A percentile compares a stretch with the other conserved stretches of the same genome.
Conservation (phyloP, 768 basidiomycete species). For the Lactarius hatsudake region DNA sequence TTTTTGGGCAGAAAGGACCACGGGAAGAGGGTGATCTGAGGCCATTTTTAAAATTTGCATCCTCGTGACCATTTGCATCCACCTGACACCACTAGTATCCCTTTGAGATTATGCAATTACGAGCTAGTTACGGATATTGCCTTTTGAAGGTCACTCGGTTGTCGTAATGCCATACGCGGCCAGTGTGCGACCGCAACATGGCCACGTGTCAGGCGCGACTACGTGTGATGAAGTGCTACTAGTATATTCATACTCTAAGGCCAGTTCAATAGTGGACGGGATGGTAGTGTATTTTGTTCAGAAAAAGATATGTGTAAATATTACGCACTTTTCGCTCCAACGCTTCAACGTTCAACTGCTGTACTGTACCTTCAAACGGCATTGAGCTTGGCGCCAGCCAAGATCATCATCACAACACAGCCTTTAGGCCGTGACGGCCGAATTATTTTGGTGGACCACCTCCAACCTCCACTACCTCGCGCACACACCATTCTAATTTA, state of each 20-base stretch:
- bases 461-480: background rate
- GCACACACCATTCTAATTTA: constrained; percentile 8
- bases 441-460: background rate
- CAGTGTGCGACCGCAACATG: background rate
- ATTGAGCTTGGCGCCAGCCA: background rate
- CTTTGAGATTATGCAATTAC: no score
- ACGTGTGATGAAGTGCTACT: background rate
- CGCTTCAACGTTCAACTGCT: background rate
- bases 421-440: background rate
- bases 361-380: background rate
- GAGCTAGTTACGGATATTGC: background rate
- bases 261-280: no score
- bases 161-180: background rate
- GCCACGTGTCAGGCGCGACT: background rate
- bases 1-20: no score
- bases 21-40: no score
- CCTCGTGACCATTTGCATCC: no score
- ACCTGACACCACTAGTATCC: no score
- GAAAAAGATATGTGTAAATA: background rate
- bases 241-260: background rate
- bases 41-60: no score
- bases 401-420: constrained; percentile 2
- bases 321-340: background rate
- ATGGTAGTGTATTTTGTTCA: background rate
- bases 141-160: background rate